Base-by-base conservation (phyloP, 768 basidiomycete species). In the Naematelia aurantialba region DNA sequence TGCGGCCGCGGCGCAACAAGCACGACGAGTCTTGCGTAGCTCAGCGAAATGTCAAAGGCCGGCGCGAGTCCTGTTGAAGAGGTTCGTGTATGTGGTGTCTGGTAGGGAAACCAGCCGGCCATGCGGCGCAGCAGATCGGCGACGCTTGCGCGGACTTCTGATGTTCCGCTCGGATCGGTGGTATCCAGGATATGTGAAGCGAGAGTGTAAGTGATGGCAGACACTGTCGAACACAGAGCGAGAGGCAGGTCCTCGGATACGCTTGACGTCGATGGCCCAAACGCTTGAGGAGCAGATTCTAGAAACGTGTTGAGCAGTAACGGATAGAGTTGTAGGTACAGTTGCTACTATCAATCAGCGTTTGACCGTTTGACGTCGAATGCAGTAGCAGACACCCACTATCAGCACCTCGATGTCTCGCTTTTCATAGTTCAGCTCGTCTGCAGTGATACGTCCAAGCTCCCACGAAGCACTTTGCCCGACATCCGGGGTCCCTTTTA, bases 81-180 rank as follows among this genome's bases (percentile, higher is more conserved):
- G 5, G 27, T 24, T 17, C 45, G 42, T 1, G 60, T 31, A 4
- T 48, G 8, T 2, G 63, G 44, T 11, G 58, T 22, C 2, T 45
- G 49, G 75, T 91, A 91, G 1, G 93, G 93, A 73, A 98, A 96
- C 76, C 91, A 91, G 2, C 86, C 81, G 4, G 84, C 76, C 82
- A 94, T 87, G 69, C 90, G 85, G 11, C 81, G 81, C 0, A 96
- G 79, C 17, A 96, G 64, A 29, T 65, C 68, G 0, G 65, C 59
- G 0, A 74, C 68, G 17, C 62, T 27, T 19, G 55, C 51, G 42
- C 67, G 63, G 25, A 72, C 65, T 22, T 61, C 63, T 67, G 65
- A 11, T 55, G 17, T 39, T 39, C 19, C 19, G 31, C 1, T 25
- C 14, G 48, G 2, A 11, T 51, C 26, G 25, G 10, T 13, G 2